A percentile compares a stretch with the other conserved stretches of the same genome.
phyloP scores from a whole-genome alignment of 2,329 filamentous ascomycete species.

The Fusarium albosuccineum region DNA sequence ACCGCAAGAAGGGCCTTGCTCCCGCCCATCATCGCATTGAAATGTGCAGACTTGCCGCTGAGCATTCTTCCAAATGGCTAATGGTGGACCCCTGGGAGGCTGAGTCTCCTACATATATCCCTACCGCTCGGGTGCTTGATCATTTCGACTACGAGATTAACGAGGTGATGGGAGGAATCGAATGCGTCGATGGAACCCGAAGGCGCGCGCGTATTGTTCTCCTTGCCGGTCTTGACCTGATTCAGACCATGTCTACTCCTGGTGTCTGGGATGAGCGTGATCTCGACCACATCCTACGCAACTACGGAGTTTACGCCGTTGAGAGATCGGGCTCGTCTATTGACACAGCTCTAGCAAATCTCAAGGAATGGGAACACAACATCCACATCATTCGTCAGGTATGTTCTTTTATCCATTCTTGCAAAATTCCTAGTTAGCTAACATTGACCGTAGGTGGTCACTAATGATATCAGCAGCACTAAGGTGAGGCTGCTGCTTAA shows the following conservation, averaged over 20 bases:
- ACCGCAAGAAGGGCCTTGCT: constrained; percentile 55
- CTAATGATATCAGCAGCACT: constrained; percentile 86
- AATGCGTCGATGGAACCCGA: constrained; percentile 74
- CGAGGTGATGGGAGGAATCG: constrained; percentile 78
- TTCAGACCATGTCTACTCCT: constrained; percentile 78
- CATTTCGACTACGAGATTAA: constrained; percentile 95
- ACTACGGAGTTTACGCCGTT: constrained; percentile 87
- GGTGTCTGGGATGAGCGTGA: constrained; percentile 88
- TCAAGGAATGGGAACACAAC: constrained; percentile 87
- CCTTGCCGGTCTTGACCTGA: constrained; percentile 82
- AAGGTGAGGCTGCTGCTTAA: constrained; percentile 86
- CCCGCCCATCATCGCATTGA: constrained; percentile 58
- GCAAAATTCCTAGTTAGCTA: constrained; percentile 16
- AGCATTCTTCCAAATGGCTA: constrained; percentile 78
- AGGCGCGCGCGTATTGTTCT: constrained; percentile 81
- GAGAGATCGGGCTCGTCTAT: constrained; percentile 91
- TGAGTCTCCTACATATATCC: constrained; percentile 83
- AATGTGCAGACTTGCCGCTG: constrained; percentile 88
- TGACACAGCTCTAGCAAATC: constrained; percentile 84
- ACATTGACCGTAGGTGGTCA: constrained; percentile 67
- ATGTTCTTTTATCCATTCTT: background rate
- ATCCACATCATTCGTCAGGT: constrained; percentile 81
- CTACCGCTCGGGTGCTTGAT: constrained; percentile 89
- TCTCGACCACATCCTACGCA: constrained; percentile 87
- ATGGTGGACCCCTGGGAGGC: constrained; percentile 94